These are phyloP conservation scores for Russula ochroleuca DNA, from an alignment of 768 basidiomycete genomes.

Conservation along the genomic window DNA sequence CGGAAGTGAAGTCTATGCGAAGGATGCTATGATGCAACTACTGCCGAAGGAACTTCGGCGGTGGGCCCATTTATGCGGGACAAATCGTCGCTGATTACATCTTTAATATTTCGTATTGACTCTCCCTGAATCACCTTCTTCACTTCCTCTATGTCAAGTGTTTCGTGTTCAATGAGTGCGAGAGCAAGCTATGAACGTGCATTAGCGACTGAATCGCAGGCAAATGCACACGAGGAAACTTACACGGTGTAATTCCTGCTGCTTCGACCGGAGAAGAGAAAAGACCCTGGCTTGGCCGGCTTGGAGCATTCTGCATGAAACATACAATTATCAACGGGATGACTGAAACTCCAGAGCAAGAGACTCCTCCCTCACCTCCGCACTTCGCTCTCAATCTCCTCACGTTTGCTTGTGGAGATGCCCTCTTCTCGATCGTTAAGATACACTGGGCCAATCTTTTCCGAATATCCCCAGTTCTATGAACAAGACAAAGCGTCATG, in stretches of 20 bases:
- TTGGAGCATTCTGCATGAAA: constrained; percentile 34
- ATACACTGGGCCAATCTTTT: constrained; percentile 76
- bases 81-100: constrained; percentile 58
- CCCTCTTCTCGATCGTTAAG: constrained; percentile 67
- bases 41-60: constrained; percentile 12
- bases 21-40: constrained; percentile 12
- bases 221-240: constrained; percentile 27
- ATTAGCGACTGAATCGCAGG: background rate
- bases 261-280: constrained; percentile 56
- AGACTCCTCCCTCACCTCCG: constrained; percentile 56
- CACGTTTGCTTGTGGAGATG: constrained; percentile 70
- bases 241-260: constrained; percentile 75
- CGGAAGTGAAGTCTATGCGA: constrained; percentile 7
- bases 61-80: constrained; percentile 13
- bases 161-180: constrained; percentile 94
- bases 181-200: constrained; percentile 61
- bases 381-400: constrained; percentile 87
- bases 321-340: background rate
- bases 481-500: background rate
- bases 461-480: constrained; percentile 75
- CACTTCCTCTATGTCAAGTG: constrained; percentile 83
- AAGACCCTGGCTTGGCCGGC: constrained; percentile 64
- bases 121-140: constrained; percentile 80
- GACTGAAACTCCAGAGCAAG: background rate
- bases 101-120: constrained; percentile 63